Percentiles rank a stretch among this genome's conserved stretches.
These are phyloP conservation scores for Solanum etuberosum DNA, from an alignment of 257 asterid genomes.

Conservation along the genomic window DNA sequence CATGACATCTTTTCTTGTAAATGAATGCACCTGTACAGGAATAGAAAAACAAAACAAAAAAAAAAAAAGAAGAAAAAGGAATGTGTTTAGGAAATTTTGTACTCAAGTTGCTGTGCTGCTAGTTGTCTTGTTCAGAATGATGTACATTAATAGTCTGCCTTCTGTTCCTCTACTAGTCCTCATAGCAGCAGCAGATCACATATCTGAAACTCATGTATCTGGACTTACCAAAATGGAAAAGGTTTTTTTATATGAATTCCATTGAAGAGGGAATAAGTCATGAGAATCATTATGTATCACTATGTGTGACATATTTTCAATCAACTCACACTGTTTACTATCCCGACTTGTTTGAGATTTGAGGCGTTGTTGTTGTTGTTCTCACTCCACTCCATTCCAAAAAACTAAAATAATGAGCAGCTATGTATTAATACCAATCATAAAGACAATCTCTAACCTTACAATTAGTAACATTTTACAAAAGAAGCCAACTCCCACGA, in stretches of 20 bases:
- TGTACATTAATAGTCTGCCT: neutral
- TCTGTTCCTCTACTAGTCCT: neutral
- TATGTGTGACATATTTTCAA: neutral
- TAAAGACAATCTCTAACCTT: neutral
- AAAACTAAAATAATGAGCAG: neutral
- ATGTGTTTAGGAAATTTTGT: conserved; percentile 69
- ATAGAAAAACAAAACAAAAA: neutral
- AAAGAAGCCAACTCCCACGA: neutral
- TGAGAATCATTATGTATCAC: neutral
- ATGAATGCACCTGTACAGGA: conserved; percentile 43
- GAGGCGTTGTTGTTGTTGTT: neutral
- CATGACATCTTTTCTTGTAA: conserved; percentile 21
- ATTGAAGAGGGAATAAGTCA: neutral
- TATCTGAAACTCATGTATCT: neutral
- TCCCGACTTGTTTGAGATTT: neutral
- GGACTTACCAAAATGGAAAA: neutral
- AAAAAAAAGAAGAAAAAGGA: neutral
- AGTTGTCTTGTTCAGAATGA: neutral
- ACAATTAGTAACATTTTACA: neutral
- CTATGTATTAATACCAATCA: neutral
- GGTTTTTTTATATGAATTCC: neutral
- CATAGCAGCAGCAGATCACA: neutral
- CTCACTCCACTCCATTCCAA: neutral
- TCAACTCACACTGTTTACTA: neutral
- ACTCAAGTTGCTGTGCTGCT: conserved; percentile 3